Percentiles rank a stretch among this genome's conserved stretches.
phyloP scores from a whole-genome alignment of 306 rosid species.

The Lupinus albus region DNA sequence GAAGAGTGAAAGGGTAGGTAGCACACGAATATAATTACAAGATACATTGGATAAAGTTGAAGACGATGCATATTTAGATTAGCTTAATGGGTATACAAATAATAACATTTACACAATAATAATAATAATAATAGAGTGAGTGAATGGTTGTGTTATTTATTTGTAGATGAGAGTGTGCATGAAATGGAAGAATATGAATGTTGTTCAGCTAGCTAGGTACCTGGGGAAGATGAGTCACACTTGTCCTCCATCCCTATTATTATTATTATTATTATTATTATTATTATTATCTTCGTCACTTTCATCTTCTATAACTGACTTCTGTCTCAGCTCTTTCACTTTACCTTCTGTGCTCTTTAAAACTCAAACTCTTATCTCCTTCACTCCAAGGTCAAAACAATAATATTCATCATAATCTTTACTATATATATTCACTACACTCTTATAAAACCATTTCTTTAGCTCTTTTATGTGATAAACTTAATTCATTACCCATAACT shows the following conservation, averaged over 20 bases:
- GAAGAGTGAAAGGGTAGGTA: too few relatives aligned
- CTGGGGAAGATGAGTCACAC: slow-evolving; percentile 46
- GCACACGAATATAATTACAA: too few relatives aligned
- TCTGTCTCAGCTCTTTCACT: slow-evolving; percentile 48
- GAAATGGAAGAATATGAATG: slow-evolving; percentile 41
- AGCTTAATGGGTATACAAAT: neutral
- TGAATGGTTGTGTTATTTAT: slow-evolving; percentile 31
- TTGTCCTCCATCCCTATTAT: too few relatives aligned
- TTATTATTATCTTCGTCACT: slow-evolving; percentile 41
- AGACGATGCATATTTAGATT: slow-evolving; percentile 15
- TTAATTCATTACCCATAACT: slow-evolving; percentile 1
- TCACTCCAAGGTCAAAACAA: slow-evolving; percentile 32
- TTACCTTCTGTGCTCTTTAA: slow-evolving; percentile 47
- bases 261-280: too few relatives aligned
- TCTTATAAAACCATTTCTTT: slow-evolving; percentile 10
- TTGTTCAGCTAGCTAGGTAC: slow-evolving; percentile 51
- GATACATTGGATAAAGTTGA: slow-evolving; percentile 2
- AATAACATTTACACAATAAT: slow-evolving; percentile 29
- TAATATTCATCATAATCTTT: too few relatives aligned
- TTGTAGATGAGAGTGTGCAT: slow-evolving; percentile 39
- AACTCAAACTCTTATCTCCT: slow-evolving; percentile 44
- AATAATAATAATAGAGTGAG: slow-evolving; percentile 17
- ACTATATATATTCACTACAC: neutral
- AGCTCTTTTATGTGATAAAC: neutral
- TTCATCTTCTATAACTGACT: slow-evolving; percentile 32